Base-by-base conservation (phyloP, 257 asterid genomes). In the Cynanchum wilfordii region DNA sequence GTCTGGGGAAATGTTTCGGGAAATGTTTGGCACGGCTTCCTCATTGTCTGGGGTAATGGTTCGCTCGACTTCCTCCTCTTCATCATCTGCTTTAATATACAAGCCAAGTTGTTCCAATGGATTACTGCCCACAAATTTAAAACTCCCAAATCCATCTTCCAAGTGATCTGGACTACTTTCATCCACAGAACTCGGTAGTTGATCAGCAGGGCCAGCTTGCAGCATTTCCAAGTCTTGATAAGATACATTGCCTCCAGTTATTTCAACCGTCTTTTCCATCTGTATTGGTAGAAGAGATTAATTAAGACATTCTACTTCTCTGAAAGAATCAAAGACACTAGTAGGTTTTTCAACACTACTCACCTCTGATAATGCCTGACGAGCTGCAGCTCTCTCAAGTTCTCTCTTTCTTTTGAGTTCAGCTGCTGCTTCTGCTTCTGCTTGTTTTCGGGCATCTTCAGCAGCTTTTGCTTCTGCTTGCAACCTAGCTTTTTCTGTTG, bases 381-480 rank as follows among this genome's bases (percentile, higher is more conserved):
- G 83, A 13, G 93, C 95, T 64, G 95, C 97, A 84, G 87, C 95
- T 78, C 98, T 85, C 80, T 89, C 96, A 16, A 84, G 79, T 77
- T 89, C 93, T 73, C 93, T 89, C 77, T 81, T 83, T 86, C 84
- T 84, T 79, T 82, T 87, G 7, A 75, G 86, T 81, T 90, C 95
- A 44, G 87, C 90, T 30, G 88, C 97, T 40, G 95, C 98, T 77
- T 85, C 97, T 57, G 81, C 96, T 83, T 89, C 97, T 33, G 90
- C 97, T 63, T 58, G 86, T 79, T 77, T 86, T 79, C 84, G 85
- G 74, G 97, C 96, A 72, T 86, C 97, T 85, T 93, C 98, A 45
- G 98, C 98, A 74, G 97, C 96, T 88, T 77, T 87, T 9, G 96
- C 96, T 82, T 93, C 97, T 73, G 93, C 97, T 77, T 86, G 97